Conservation (phyloP, 2,329 filamentous ascomycete genomes). For the Colletotrichum euphorbiae region DNA sequence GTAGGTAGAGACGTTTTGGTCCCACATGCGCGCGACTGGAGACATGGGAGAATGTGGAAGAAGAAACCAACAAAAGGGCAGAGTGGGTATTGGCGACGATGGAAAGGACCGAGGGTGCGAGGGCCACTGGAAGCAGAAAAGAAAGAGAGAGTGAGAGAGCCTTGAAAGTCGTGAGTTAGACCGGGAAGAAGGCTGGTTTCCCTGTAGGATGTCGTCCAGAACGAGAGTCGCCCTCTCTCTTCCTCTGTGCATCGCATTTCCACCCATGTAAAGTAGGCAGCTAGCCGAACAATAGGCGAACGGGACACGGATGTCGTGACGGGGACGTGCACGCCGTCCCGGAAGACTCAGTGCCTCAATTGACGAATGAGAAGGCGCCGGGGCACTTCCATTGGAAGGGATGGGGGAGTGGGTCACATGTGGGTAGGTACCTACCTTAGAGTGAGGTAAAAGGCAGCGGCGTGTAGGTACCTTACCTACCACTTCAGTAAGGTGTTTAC, state of each 20-base stretch:
- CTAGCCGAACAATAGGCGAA: conserved; percentile 34
- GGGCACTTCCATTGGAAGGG: conserved; percentile 8
- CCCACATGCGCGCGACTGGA: conserved; percentile 20
- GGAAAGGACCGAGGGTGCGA: not conserved
- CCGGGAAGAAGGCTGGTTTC: not conserved
- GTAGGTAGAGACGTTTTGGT: conserved; percentile 22
- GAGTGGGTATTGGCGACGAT: not conserved
- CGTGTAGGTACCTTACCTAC: too few species aligned
- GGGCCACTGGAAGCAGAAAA: not conserved
- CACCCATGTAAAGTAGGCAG: conserved; percentile 17
- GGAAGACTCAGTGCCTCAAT: not conserved
- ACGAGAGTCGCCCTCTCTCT: not conserved
- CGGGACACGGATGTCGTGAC: conserved; percentile 25
- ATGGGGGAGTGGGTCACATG: conserved; percentile 1
- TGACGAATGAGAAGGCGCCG: not conserved
- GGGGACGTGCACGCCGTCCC: conserved; percentile 2
- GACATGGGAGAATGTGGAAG: conserved; percentile 16
- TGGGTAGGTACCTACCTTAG: too few species aligned
- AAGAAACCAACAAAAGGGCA: conserved; percentile 17
- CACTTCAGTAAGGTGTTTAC: too few species aligned
- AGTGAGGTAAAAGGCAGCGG: too few species aligned
- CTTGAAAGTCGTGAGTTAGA: not conserved
- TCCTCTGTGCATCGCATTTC: not conserved
- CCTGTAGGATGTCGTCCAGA: too few species aligned
- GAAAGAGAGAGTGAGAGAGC: not conserved